Evolutionary conservation across 495 filamentous ascomycete genomes (phyloP), one percentile per base, ranked within the genome.

Genomic region (Xylaria intraflava): DNA sequence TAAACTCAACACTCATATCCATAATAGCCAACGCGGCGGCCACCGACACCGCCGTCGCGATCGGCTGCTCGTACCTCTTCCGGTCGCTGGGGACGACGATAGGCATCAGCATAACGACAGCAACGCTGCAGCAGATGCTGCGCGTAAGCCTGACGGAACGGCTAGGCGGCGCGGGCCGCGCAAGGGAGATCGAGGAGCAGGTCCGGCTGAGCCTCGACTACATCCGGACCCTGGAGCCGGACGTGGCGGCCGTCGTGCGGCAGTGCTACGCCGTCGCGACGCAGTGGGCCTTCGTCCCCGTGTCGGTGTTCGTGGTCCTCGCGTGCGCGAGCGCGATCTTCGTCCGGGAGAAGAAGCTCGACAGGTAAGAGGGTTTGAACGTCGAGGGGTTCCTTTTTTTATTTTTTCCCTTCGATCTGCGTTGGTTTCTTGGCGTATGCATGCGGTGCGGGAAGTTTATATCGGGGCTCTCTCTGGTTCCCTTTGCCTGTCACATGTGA

Each of bases 21-120:
- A 50, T 78, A 58, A 84, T 94, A 59, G 82, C 87, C 27, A 90
- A 91, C 59, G 78, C 85, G 0, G 69, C 77, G 7, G 73, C 69
- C 0, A 76, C 79, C 35, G 88, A 93, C 57, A 83, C 88, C 53
- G 89, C 89, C 0, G 78, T 94, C 2, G 85, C 84, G 2, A 91
- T 88, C 11, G 90, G 90, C 1, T 90, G 87, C 65, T 88, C 83
- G 1, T 95, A 94, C 65, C 79, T 94, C 2, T 95, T 95, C 76
- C 83, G 90, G 3, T 85, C 86, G 4, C 72, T 94, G 9, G 90
- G 90, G n/a, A 83, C 81, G 3, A 83, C 89, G 8, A 77, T 88
- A 17, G 88, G 89, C 8, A 67, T 94, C 33, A 85, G 84, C 20
- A 63, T 88, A 22, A 77, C 82, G 12, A 80, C 87, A 0, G 90